These are phyloP conservation scores for Rhynchosporium graminicola DNA, from an alignment of 2,329 filamentous ascomycete genomes.

Conservation along the genomic window DNA sequence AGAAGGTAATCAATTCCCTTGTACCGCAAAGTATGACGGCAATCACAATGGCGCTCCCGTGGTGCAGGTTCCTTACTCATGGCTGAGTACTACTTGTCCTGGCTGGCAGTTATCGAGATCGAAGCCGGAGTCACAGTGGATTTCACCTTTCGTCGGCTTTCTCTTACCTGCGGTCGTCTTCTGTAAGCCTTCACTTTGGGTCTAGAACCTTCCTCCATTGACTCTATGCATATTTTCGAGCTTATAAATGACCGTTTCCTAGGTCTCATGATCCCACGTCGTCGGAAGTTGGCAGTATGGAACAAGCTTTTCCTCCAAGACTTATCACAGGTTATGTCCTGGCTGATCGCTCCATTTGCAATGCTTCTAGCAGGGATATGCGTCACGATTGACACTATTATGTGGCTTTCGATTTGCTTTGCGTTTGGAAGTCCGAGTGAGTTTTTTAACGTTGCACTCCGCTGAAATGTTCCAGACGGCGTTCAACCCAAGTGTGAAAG, in stretches of 20 bases:
- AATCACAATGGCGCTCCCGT: constrained; percentile 14
- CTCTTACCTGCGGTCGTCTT: constrained; percentile 24
- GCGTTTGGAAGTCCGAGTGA: constrained; percentile 18
- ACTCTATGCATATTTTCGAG: background rate
- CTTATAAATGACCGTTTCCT: no score
- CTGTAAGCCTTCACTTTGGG: background rate
- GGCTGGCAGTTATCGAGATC: constrained; percentile 22
- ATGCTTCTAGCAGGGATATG: constrained; percentile 14
- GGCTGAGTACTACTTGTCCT: constrained; percentile 20
- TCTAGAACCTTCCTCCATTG: background rate
- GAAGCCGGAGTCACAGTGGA: constrained; percentile 20
- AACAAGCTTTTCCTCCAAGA: constrained; percentile 1
- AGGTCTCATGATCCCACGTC: constrained; percentile 19
- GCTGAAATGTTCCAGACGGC: background rate
- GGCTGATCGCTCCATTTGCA: constrained; percentile 4
- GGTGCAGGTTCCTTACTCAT: constrained; percentile 16
- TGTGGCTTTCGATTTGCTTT: constrained; percentile 22
- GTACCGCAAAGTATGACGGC: constrained; percentile 18
- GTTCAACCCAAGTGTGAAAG: background rate
- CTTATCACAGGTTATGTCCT: constrained; percentile 3
- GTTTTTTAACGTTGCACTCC: background rate
- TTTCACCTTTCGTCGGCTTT: constrained; percentile 25
- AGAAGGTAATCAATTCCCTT: constrained; percentile 15
- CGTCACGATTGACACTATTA: constrained; percentile 16
- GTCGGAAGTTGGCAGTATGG: background rate